phyloP scores from a whole-genome alignment of 768 basidiomycete species.

The Boletus huronensis region DNA sequence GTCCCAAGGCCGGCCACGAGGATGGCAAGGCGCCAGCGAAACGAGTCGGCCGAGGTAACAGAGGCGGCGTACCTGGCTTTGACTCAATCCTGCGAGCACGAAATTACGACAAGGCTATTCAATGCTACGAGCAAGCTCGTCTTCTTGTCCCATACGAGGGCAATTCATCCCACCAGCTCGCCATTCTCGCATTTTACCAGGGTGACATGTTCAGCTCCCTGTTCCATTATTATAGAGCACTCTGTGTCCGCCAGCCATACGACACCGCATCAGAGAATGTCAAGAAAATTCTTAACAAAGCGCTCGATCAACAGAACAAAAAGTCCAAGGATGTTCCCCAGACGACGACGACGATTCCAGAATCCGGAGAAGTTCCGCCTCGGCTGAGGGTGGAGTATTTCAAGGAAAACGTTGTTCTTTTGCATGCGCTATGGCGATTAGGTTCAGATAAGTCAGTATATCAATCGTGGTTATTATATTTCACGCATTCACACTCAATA shows the following conservation, averaged over 20 bases:
- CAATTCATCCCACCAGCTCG: constrained; percentile 94
- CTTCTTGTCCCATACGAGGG: constrained; percentile 83
- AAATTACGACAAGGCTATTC: constrained; percentile 70
- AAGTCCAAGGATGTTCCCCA: constrained; percentile 40
- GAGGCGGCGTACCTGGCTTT: constrained; percentile 42
- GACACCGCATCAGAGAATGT: constrained; percentile 87
- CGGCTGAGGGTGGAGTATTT: constrained; percentile 57
- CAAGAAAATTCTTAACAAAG: constrained; percentile 63
- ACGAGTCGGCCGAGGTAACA: constrained; percentile 44
- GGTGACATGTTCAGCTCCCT: constrained; percentile 77
- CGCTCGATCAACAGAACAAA: constrained; percentile 56
- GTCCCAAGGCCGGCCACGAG: constrained; percentile 66
- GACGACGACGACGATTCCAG: constrained; percentile 25
- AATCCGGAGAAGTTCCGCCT: constrained; percentile 40
- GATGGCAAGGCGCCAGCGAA: constrained; percentile 39
- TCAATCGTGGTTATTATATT: not conserved
- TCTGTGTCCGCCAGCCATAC: constrained; percentile 84
- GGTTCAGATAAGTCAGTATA: constrained; percentile 52
- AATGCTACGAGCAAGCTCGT: constrained; percentile 84
- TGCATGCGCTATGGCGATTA: constrained; percentile 73
- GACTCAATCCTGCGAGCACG: constrained; percentile 54
- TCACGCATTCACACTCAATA: constrained; percentile 1
- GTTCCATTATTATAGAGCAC: constrained; percentile 86
- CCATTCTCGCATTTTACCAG: constrained; percentile 84
- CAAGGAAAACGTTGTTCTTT: constrained; percentile 68